Evolutionary conservation across 331 rosid species (phyloP), one percentile per base, ranked within the genome.

Genomic region (Acacia concinna): DNA sequence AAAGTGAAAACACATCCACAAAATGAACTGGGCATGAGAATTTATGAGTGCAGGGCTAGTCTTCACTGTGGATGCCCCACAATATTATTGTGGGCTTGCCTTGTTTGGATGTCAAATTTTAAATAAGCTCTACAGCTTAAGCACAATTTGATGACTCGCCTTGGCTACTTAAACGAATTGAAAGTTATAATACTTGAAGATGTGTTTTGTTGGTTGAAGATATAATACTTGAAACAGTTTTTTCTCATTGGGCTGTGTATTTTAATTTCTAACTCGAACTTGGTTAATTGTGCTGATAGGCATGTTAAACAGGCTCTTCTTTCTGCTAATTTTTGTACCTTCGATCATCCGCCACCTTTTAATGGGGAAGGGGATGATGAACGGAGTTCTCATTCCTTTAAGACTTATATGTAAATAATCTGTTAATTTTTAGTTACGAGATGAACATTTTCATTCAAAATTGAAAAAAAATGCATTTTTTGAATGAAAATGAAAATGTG

Each of bases 31-130:
- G 32, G 17, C 31, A 86, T 66, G 78, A 56, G 78, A 85, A 80
- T 78, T 83, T 88, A 68, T 70, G 52, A 73, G 67, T 73, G 32
- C 47, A 49, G 63, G 69, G 75, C 83, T 82, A 31, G 57, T 52
- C n/a, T 52, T 52, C 59, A 8, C 25, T 21, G 59, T 2, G 59
- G 2, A 51, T 51, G 27, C 8, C 10, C 59, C 59, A 37, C 14
- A 41, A 12, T 12, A 11, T 41, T 41, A 12, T 41, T 41, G 15
- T 41, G 46, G 14, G 14, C 46, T 41, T 41, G 17, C 46, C 46
- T 41, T 8, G 10, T 40, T 41, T 14, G 10, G 4, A 41, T 41
- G 46, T 41, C 46, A 41, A 41, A 41, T 41, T 41, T 3, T 41
- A 2, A 52, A 20, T 52, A 7, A 49, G 56, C 56, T 17, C 27